Percentiles rank a stretch among this genome's conserved stretches.
phyloP scores from a whole-genome alignment of 108 stramenopile species.

The Skeletonema potamos region DNA sequence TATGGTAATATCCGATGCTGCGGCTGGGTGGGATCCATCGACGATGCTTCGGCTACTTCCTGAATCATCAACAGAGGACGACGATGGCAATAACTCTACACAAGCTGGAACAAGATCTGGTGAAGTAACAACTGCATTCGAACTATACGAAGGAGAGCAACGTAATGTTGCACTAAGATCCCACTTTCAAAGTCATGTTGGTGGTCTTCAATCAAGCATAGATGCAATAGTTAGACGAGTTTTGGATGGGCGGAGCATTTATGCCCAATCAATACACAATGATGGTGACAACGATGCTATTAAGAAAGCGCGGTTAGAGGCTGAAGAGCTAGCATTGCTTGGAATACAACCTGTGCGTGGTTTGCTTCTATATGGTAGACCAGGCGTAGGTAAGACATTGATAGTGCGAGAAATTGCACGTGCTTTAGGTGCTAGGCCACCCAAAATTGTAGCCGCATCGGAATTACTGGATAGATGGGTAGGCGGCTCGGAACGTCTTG shows the following conservation, averaged over 20 bases:
- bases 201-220: constrained; percentile 71
- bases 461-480: constrained; percentile 98
- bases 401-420: constrained; percentile 78
- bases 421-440: constrained; percentile 81
- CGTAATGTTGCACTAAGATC: constrained; percentile 63
- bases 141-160: constrained; percentile 56
- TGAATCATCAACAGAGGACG: constrained; percentile 5
- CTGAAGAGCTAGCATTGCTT: constrained; percentile 69
- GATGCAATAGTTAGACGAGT: constrained; percentile 80
- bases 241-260: constrained; percentile 66
- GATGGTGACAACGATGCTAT: constrained; percentile 1
- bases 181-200: constrained; percentile 59
- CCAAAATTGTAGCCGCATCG: constrained; percentile 93
- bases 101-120: constrained; percentile 8
- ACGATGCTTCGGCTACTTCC: constrained; percentile 17
- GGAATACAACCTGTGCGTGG: constrained; percentile 87
- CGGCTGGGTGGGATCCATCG: constrained; percentile 46
- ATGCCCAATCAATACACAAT: constrained; percentile 24
- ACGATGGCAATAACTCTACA: not conserved
- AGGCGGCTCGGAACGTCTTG: constrained; percentile 90
- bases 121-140: not conserved
- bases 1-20: constrained; percentile 53
- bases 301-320: constrained; percentile 59
- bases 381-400: constrained; percentile 73
- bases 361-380: constrained; percentile 82